Base-by-base conservation (phyloP, 371 early-diverging fungal species). In the Blakeslea trispora region DNA sequence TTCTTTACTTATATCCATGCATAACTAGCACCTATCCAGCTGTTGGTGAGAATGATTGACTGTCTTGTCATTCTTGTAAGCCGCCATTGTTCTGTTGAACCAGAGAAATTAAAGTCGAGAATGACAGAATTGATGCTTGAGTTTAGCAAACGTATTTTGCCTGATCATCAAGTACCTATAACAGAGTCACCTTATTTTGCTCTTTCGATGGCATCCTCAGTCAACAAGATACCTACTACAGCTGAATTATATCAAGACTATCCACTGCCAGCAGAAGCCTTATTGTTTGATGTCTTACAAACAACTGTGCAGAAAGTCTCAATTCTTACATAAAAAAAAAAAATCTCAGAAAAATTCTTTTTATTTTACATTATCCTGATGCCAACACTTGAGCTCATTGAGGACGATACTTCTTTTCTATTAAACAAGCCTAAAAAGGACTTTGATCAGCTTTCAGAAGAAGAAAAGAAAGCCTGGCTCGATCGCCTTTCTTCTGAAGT, bases 401-500 rank as follows among this genome's bases (percentile, higher is more conserved):
- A 64, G 32, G 64, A 64, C n/a, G 21, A 52, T 6, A 45, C 53
- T 8, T 55, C 64, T 6, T 59, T 64, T 44, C n/a, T 55, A 10
- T 14, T 42, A 0, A 35, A 55, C 3, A 18, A 45, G 11, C 23
- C 17, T 11, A 45, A 55, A 39, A 45, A 40, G 3, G 50, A 63
- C 14, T 60, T 69, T 39, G 43, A 66, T 22, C 24, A 53, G n/a
- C 53, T 73, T 5, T 61, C 71, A 8, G 32, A 53, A 35, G 67
- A 71, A 51, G 77, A 76, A 24, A 56, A 71, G 23, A 35, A 49
- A 35, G 69, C 62, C 0, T 28, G 72, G 1, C 23, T 76, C 5
- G 71, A 73, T 22, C 59, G 59, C 10, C 59, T 74, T 18, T 64
- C 72, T 3, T 59, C 64, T 6, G 55, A 72, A 57, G 58, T 72